Evolutionary conservation across 495 filamentous ascomycete genomes (phyloP).

Genomic region (Talaromyces wortmannii): DNA sequence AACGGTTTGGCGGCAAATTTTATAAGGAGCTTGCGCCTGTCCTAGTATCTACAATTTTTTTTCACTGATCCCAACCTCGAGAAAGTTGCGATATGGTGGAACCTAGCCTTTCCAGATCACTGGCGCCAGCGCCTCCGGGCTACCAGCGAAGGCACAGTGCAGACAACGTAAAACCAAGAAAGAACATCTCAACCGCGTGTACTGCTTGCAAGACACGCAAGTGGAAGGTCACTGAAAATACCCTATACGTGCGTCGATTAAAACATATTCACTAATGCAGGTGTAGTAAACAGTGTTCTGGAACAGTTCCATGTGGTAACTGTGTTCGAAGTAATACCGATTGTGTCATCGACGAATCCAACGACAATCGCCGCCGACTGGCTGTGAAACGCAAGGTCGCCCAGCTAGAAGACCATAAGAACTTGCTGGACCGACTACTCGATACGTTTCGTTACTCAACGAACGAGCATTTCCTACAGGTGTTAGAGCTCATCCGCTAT

Average conservation of each 20-base stretch:
- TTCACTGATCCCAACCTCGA: neutral
- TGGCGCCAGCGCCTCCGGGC: conserved; percentile 4
- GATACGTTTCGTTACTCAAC: conserved; percentile 16
- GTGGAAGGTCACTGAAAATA: conserved; percentile 14
- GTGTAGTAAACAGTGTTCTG: conserved; percentile 19
- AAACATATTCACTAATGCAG: neutral
- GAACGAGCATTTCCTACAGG: conserved; percentile 10
- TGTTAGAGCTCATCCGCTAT: conserved; percentile 26
- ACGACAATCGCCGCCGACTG: conserved; percentile 26
- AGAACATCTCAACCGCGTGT: conserved; percentile 19
- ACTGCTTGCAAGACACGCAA: conserved; percentile 22
- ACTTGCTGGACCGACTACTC: conserved; percentile 20
- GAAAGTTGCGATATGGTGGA: neutral
- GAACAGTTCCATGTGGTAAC: conserved; percentile 21
- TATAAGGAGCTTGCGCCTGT: neutral
- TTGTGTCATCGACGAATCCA: conserved; percentile 23
- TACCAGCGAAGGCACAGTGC: conserved; percentile 1
- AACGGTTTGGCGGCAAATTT: neutral
- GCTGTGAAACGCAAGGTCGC: conserved; percentile 30
- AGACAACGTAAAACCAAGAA: neutral
- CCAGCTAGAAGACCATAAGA: conserved; percentile 20
- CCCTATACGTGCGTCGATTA: neutral
- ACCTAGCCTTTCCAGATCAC: conserved; percentile 1
- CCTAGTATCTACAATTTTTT: neutral
- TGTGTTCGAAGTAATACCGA: conserved; percentile 20